phyloP scores from a whole-genome alignment of 768 basidiomycete genomes.

The Kwoniella shandongensis region DNA sequence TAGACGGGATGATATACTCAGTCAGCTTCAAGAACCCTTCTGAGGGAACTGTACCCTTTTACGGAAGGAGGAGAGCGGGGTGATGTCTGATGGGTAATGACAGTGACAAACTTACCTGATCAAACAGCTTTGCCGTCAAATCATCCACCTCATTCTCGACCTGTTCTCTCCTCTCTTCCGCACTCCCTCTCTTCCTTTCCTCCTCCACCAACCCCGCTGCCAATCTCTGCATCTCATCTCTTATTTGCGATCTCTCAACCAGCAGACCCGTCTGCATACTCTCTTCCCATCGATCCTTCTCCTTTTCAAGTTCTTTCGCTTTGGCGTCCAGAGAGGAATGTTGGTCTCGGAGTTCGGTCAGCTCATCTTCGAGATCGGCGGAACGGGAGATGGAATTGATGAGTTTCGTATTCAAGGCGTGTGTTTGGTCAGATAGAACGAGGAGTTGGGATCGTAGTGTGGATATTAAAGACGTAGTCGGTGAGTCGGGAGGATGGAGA shows the following conservation, averaged over 20 bases:
- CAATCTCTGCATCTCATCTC: conserved; percentile 81
- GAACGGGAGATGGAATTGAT: conserved; percentile 88
- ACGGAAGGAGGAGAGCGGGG: neutral
- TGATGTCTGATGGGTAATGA: no score
- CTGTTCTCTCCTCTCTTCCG: conserved; percentile 73
- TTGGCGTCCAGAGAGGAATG: conserved; percentile 60
- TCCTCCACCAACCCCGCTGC: conserved; percentile 96
- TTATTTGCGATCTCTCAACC: conserved; percentile 88
- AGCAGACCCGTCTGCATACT: conserved; percentile 86
- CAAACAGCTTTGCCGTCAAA: conserved; percentile 83
- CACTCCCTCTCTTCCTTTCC: conserved; percentile 83
- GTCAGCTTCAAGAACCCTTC: neutral
- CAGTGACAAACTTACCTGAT: conserved; percentile 50
- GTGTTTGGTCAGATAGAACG: conserved; percentile 85
- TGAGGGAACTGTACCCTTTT: neutral
- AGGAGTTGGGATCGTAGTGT: conserved; percentile 78
- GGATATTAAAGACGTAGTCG: conserved; percentile 64
- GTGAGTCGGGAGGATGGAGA: conserved; percentile 70
- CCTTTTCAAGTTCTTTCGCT: conserved; percentile 74
- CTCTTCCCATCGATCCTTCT: conserved; percentile 80
- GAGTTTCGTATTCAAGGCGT: conserved; percentile 86
- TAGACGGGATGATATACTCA: conserved; percentile 53
- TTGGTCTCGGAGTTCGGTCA: conserved; percentile 60
- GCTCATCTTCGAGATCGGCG: conserved; percentile 86
- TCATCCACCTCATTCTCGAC: conserved; percentile 96